A percentile compares a stretch with the other conserved stretches of the same genome.
phyloP scores from a whole-genome alignment of 495 filamentous ascomycete genomes.

The Usnea hakonensis region DNA sequence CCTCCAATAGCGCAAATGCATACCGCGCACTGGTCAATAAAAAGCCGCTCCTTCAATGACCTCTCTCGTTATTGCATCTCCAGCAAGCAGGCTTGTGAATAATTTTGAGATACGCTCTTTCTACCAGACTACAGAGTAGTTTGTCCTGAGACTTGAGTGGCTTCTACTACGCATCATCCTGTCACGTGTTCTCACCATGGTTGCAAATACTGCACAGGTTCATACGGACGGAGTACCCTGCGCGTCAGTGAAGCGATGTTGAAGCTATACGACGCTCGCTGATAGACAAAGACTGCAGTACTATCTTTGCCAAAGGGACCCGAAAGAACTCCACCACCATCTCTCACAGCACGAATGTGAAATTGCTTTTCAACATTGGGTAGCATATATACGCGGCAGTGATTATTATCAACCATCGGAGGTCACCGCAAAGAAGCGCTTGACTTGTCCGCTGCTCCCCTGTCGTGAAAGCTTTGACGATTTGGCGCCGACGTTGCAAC shows the following conservation, averaged over 20 bases:
- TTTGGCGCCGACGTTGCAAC: constrained; percentile 1
- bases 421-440: background rate
- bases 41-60: background rate
- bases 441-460: constrained; percentile 16
- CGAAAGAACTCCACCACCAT: background rate
- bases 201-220: background rate
- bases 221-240: background rate
- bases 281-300: background rate
- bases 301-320: background rate
- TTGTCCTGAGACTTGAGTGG: no score
- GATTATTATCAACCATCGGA: background rate
- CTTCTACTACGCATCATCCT: background rate
- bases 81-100: background rate
- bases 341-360: constrained; percentile 6
- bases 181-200: background rate
- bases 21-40: no score
- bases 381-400: constrained; percentile 4
- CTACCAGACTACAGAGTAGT: background rate
- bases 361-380: constrained; percentile 17
- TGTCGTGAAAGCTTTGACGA: constrained; percentile 14
- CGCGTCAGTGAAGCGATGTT: background rate
- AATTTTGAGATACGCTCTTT: background rate
- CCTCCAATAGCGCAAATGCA: background rate
- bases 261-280: background rate
- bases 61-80: background rate